phyloP scores from a whole-genome alignment of 1,139 yeast species.

The Candida pseudoviswanathii region DNA sequence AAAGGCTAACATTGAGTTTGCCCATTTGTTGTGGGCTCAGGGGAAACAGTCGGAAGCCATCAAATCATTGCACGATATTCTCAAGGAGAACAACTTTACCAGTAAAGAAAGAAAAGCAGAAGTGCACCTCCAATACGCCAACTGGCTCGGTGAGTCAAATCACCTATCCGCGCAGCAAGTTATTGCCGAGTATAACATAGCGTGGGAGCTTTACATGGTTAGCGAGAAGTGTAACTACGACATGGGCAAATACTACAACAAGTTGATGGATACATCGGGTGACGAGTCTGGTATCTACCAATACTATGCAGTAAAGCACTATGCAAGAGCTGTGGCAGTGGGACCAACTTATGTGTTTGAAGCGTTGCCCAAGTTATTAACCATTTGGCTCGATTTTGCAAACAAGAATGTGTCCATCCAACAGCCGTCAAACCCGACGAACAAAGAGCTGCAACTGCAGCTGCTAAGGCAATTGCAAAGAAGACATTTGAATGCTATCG shows the following conservation, averaged over 20 bases:
- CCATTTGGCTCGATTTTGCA: conserved; percentile 90
- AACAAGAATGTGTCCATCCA: conserved; percentile 4
- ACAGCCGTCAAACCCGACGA: no score
- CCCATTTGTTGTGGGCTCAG: conserved; percentile 85
- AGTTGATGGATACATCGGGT: conserved; percentile 64
- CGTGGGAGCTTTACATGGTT: conserved; percentile 55
- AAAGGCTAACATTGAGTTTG: conserved; percentile 74
- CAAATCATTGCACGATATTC: conserved; percentile 55
- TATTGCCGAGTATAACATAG: conserved; percentile 64
- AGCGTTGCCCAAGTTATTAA: conserved; percentile 84
- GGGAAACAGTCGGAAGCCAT: conserved; percentile 90
- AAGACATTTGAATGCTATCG: conserved; percentile 43
- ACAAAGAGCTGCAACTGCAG: conserved; percentile 29
- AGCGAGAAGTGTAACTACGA: conserved; percentile 86
- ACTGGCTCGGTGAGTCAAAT: conserved; percentile 88
- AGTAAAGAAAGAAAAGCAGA: conserved; percentile 38
- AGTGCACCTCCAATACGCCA: conserved; percentile 75
- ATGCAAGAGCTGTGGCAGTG: conserved; percentile 65
- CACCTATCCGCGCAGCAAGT: conserved; percentile 80
- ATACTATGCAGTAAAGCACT: conserved; percentile 61
- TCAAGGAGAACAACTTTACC: conserved; percentile 20
- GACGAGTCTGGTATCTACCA: conserved; percentile 66
- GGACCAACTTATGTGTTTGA: conserved; percentile 78
- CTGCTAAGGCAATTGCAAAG: conserved; percentile 20
- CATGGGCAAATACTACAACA: conserved; percentile 78